Evolutionary conservation across 2,329 filamentous ascomycete genomes (phyloP), one percentile per base, ranked within the genome.

Genomic region (Curvularia sp.): DNA sequence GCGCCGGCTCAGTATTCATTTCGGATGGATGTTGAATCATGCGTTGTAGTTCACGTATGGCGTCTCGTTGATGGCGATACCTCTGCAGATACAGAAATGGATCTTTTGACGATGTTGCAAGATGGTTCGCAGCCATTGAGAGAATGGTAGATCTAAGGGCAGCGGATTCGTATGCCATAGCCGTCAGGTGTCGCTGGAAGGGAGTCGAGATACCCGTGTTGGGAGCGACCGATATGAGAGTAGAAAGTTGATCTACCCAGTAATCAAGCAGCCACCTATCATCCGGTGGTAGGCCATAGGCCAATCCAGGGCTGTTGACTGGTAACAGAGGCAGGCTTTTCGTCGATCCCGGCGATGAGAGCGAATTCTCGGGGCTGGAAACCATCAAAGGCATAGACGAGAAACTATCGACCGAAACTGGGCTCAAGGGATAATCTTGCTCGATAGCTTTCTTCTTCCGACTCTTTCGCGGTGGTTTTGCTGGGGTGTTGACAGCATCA

Each of bases 71-170:
- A 28, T 73, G 66, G 6, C 66, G 67, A 38, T 73, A 74, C 9
- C 65, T 67, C 32, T 72, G 64, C 1, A 70, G 23, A 36, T 60
- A 61, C 15, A 73, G 55, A 3, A 64, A 65, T 5, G 56, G 32
- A 36, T 72, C 64, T 18, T 67, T 62, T 0, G 64, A 64, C 21
- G 59, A 61, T 18, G 68, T 53, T 21, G 67, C 63, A 10, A 74
- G 66, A 50, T 74, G 71, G 34, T 67, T 71, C 13, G 71, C 72
- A 9, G 71, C 66, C 72, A 74, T 74, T 5, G 68, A 72, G 2
- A 74, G 61, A n/a, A 74, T 57, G 0, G 72, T 74, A 1, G 72
- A 74, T 23, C 67, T 62, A 28, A 73, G 65, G 27, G 72, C 69
- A 6, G 68, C 50, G 10, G 62, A 66, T 23, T 68, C 61, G 36